phyloP scores from a whole-genome alignment of 495 filamentous ascomycete species.

The Parachaetomium inaequale region DNA sequence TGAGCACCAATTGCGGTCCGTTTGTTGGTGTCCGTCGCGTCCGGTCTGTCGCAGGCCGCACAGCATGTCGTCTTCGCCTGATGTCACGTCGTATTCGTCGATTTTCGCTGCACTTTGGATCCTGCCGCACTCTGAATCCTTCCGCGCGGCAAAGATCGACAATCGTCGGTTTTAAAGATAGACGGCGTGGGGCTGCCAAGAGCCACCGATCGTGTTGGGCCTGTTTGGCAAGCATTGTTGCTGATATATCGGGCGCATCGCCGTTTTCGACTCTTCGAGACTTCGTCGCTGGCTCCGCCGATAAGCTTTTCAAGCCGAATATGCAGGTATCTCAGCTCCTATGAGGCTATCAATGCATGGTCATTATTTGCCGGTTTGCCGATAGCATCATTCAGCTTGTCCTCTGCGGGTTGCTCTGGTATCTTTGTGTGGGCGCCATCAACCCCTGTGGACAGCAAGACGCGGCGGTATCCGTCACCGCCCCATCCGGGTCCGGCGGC shows the following conservation, averaged over 20 bases:
- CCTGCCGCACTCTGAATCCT: background rate
- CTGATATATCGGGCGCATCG: no score
- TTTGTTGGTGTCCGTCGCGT: background rate
- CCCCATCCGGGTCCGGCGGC: background rate
- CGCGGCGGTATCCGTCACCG: background rate
- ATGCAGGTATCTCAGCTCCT: background rate
- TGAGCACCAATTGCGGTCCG: background rate
- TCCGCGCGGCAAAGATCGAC: conserved; percentile 5
- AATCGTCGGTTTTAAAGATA: conserved; percentile 3
- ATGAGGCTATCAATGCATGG: no score
- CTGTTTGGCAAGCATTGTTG: no score
- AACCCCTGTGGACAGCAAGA: no score
- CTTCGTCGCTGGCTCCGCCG: background rate
- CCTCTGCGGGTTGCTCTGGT: no score
- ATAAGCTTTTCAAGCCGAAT: background rate
- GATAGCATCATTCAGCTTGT: no score
- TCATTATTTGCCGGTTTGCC: no score
- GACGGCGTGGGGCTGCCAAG: background rate
- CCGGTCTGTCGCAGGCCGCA: background rate
- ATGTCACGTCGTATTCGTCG: conserved; percentile 7
- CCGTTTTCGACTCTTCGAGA: no score
- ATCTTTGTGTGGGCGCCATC: no score
- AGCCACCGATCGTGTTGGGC: background rate
- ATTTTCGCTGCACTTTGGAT: background rate
- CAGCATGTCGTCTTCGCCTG: background rate